Conservation (phyloP, 106 monocot genomes). For the Dioscorea zingiberensis region DNA sequence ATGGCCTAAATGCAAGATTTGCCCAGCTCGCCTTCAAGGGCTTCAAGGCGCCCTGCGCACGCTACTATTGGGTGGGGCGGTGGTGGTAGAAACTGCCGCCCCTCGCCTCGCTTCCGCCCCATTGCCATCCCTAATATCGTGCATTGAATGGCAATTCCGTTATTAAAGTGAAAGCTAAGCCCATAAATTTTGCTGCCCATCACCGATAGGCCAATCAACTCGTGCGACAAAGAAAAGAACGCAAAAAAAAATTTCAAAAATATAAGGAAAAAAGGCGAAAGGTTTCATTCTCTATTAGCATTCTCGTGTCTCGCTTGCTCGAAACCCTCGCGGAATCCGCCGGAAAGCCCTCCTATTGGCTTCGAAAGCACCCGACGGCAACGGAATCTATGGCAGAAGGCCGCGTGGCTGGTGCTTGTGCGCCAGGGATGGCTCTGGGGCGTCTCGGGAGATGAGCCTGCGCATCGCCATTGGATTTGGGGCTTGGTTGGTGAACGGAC, state of each 20-base stretch:
- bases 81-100: too few species aligned
- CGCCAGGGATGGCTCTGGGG: slow-evolving; percentile 1
- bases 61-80: too few species aligned
- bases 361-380: neutral
- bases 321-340: neutral
- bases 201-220: neutral
- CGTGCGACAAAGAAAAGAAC: neutral
- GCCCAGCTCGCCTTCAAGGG: too few species aligned
- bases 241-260: neutral
- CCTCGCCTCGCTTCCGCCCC: too few species aligned
- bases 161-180: neutral
- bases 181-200: neutral
- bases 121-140: too few species aligned
- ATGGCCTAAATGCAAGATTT: too few species aligned
- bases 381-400: neutral
- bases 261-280: neutral
- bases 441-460: slow-evolving; percentile 37
- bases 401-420: neutral
- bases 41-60: too few species aligned
- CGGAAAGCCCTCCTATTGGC: neutral
- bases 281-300: neutral
- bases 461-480: slow-evolving; percentile 32
- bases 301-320: neutral
- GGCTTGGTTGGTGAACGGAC: slow-evolving; percentile 24
- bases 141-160: neutral